Conservation (phyloP, 108 stramenopile species). For the Chaetoceros tenuissimus region DNA sequence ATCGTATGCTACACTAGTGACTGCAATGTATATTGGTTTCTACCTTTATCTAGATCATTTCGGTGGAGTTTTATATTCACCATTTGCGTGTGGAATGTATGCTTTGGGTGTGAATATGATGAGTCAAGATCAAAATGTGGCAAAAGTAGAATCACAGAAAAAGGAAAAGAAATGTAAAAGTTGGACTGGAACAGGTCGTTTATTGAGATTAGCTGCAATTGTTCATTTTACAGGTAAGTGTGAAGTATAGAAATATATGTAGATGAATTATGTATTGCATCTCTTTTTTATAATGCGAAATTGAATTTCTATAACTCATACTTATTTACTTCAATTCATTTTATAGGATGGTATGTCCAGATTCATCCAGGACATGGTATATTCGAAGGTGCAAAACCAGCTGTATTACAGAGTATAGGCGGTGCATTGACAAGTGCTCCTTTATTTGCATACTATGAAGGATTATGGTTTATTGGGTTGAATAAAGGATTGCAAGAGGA, state of each 20-base stretch:
- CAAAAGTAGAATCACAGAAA: constrained; percentile 1
- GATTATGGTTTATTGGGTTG: constrained; percentile 41
- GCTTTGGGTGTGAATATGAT: constrained; percentile 15
- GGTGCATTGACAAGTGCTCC: constrained; percentile 46
- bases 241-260: no score
- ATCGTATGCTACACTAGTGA: constrained; percentile 8
- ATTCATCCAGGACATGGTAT: constrained; percentile 45
- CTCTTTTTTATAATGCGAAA: no score
- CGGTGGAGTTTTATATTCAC: constrained; percentile 35
- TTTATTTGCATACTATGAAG: constrained; percentile 59
- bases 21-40: constrained; percentile 22
- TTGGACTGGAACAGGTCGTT: constrained; percentile 46
- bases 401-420: constrained; percentile 31
- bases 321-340: no score
- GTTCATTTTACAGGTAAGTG: no score
- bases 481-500: constrained; percentile 27
- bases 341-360: constrained; percentile 47
- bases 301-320: no score
- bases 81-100: constrained; percentile 34
- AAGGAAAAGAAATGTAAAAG: not conserved
- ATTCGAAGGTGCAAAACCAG: constrained; percentile 50
- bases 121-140: constrained; percentile 15
- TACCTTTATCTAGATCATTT: constrained; percentile 37
- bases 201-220: constrained; percentile 19
- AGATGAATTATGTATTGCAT: no score